Evolutionary conservation across 2,329 filamentous ascomycete genomes (phyloP).

Genomic region (Mycosphaerella sp.): DNA sequence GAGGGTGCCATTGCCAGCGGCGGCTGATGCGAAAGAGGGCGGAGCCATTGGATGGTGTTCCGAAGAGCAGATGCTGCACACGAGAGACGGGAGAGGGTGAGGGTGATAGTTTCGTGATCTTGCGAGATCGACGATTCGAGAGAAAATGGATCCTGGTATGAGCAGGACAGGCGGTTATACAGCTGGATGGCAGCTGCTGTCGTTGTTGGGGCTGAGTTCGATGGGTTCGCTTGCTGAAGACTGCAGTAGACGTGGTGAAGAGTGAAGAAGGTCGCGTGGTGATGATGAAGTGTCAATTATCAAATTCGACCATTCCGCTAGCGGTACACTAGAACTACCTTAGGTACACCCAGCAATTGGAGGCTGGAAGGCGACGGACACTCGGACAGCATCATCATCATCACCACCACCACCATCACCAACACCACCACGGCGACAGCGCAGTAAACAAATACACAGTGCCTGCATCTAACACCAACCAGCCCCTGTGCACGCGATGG

Average conservation of each 20-base stretch:
- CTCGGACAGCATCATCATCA: no score
- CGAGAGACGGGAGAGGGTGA: neutral
- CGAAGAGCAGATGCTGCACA: conserved; percentile 3
- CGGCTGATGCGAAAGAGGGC: conserved; percentile 45
- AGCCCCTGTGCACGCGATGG: no score
- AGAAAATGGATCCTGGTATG: neutral
- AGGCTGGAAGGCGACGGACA: no score
- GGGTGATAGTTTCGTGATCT: conserved; percentile 1
- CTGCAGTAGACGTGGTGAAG: neutral
- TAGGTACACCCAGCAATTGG: no score
- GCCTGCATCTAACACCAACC: no score
- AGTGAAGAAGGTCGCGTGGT: neutral
- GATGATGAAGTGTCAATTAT: neutral
- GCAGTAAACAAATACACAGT: no score
- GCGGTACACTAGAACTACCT: no score
- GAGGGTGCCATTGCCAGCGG: conserved; percentile 39
- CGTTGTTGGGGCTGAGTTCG: neutral
- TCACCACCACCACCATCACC: no score
- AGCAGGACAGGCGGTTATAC: neutral
- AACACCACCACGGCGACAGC: no score
- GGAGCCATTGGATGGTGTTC: conserved; percentile 36
- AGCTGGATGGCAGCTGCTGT: neutral
- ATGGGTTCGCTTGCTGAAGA: neutral
- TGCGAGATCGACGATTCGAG: neutral
- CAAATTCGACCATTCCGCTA: neutral